Base-by-base conservation (phyloP, 148 eudicot species). In the Dianthus caryophyllus region DNA sequence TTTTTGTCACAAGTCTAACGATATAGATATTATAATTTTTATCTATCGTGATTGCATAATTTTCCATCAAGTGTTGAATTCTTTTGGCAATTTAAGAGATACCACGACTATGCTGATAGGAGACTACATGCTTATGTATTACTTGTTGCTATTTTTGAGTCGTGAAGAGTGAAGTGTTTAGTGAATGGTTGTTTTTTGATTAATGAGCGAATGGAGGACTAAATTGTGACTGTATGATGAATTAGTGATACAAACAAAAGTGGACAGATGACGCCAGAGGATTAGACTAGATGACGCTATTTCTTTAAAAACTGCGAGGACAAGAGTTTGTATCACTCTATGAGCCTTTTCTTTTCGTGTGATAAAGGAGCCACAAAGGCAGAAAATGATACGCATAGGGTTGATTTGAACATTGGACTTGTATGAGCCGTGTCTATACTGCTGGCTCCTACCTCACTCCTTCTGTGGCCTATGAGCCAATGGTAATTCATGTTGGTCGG, bases 141-240 rank as follows among this genome's bases (percentile, higher is more conserved):
- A 33, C n/a, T n/a, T n/a, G n/a, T n/a, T n/a, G n/a, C 12, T n/a
- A n/a, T n/a, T n/a, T n/a, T n/a, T n/a, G 30, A 15, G 47, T 56
- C 18, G 15, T 27, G 30, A 24, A 21, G 7, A n/a, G 72, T 39
- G 18, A 17, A 69, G 46, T 46, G 65, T 55, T 18, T 44, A 24
- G 50, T 55, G 71, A 17, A 10, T 57, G 51, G 14, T 39, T 71
- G 52, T 39, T 18, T 63, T 43, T 36, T 5, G 30, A 39, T 5
- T 20, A 44, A 7, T 33, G 62, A 58, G 39, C 31, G 38, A 33
- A 33, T 33, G 38, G 17, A 16, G 31, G 62, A 15, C 62, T 17
- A 15, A 12, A 29, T 58, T 4, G 38, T n/a, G 4, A 29, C 36
- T 29, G 16, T 30, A 31, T 29, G 31, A 16, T 29, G 62, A 58